phyloP scores from a whole-genome alignment of 805 yeast genomes.

The Saturnispora dispora region DNA sequence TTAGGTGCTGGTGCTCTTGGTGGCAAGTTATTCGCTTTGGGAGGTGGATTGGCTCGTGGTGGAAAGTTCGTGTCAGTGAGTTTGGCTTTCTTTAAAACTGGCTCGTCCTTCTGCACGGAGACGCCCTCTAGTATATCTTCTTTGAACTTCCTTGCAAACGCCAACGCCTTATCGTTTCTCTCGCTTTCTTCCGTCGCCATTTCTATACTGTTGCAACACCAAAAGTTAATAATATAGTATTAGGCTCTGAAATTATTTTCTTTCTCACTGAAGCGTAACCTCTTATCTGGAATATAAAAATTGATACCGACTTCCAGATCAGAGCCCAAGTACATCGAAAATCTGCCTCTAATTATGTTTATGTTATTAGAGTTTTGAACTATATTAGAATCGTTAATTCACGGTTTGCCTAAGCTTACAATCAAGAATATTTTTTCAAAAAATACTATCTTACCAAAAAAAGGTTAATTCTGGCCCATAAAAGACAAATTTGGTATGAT shows the following conservation, averaged over 20 bases:
- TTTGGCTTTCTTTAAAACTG: constrained; percentile 5
- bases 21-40: background rate
- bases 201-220: background rate
- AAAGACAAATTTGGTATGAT: too few species aligned
- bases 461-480: too few species aligned
- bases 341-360: too few species aligned
- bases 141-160: background rate
- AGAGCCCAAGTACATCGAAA: too few species aligned
- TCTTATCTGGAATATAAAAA: background rate
- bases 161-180: background rate
- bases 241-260: background rate
- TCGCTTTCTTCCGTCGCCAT: background rate
- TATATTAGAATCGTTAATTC: too few species aligned
- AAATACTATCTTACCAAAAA: too few species aligned
- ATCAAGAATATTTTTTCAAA: too few species aligned
- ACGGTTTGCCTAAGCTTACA: too few species aligned
- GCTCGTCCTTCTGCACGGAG: background rate
- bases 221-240: background rate
- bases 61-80: background rate
- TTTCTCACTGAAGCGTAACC: background rate
- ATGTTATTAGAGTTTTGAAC: too few species aligned
- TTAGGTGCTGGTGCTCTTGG: constrained; percentile 6
- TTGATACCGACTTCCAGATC: background rate
- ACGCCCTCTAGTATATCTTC: background rate
- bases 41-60: constrained; percentile 7